Evolutionary conservation across 306 rosid species (phyloP).

Genomic region (Prinsepia uniflora): DNA sequence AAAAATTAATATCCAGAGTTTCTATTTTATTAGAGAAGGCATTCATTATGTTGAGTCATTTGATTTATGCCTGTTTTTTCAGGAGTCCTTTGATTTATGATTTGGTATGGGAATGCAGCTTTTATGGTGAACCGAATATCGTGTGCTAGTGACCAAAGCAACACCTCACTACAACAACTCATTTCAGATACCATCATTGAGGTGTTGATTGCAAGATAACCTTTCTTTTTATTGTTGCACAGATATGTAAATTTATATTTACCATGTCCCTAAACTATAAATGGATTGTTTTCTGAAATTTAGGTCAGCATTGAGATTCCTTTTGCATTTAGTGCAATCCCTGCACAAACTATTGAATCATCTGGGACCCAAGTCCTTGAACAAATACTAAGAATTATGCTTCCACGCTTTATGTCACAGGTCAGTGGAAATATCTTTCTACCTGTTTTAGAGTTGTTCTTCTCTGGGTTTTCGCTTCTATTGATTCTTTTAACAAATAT

Average conservation of each 20-base stretch:
- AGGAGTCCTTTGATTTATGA: constrained; percentile 67
- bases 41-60: constrained; percentile 45
- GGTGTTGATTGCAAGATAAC: constrained; percentile 37
- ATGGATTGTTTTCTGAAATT: constrained; percentile 31
- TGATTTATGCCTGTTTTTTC: constrained; percentile 55
- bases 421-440: constrained; percentile 34
- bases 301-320: constrained; percentile 90
- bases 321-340: constrained; percentile 67
- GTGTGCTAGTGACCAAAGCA: constrained; percentile 44
- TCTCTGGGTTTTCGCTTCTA: not conserved
- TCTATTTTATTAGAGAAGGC: constrained; percentile 24
- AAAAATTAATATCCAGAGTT: constrained; percentile 1
- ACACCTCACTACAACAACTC: constrained; percentile 52
- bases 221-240: not conserved
- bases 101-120: constrained; percentile 92
- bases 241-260: not conserved
- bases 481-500: not conserved
- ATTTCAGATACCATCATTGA: constrained; percentile 81
- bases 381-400: constrained; percentile 81
- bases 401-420: constrained; percentile 89
- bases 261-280: not conserved
- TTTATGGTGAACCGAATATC: constrained; percentile 85
- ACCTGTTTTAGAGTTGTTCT: not conserved
- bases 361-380: constrained; percentile 94
- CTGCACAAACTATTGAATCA: constrained; percentile 81